Percentiles rank a stretch among this genome's conserved stretches.
Conservation (phyloP, 164 flowering plant species). For the Umbellularia californica region DNA sequence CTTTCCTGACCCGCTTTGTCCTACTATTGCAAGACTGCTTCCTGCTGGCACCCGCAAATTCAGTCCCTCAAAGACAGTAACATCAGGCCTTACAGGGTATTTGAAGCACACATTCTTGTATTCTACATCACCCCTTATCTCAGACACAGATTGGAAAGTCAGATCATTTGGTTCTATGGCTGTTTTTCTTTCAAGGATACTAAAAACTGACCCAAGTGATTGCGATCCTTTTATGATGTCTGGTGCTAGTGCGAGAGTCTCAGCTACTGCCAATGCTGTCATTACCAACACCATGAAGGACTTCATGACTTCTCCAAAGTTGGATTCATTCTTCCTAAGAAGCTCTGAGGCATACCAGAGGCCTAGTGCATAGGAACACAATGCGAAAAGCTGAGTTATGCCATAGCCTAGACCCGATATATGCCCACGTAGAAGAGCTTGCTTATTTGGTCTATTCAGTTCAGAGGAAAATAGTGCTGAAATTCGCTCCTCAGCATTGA, state of each 20-base stretch:
- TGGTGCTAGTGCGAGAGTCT: conserved; percentile 68
- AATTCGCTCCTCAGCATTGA: conserved; percentile 57
- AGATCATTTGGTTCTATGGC: conserved; percentile 45
- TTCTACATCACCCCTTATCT: conserved; percentile 54
- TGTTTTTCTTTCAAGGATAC: conserved; percentile 50
- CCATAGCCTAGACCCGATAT: conserved; percentile 74
- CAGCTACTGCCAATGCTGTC: conserved; percentile 64
- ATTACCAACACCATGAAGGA: conserved; percentile 64
- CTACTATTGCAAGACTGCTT: conserved; percentile 74
- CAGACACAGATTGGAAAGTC: conserved; percentile 23
- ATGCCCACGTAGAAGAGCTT: conserved; percentile 57
- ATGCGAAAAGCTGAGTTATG: conserved; percentile 47
- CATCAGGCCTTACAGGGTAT: conserved; percentile 69
- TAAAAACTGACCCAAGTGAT: conserved; percentile 60
- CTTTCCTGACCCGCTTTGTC: conserved; percentile 88
- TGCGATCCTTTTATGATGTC: conserved; percentile 62
- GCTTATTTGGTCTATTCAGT: conserved; percentile 42
- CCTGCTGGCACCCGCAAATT: conserved; percentile 47
- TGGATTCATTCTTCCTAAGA: conserved; percentile 37
- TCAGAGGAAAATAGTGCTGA: conserved; percentile 40
- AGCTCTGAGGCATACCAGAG: conserved; percentile 76
- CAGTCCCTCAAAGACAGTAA: conserved; percentile 42
- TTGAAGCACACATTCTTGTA: conserved; percentile 53
- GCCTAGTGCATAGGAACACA: conserved; percentile 62
- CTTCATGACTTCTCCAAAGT: conserved; percentile 61